These are phyloP conservation scores for Podospora pseudoanserina DNA, from an alignment of 495 filamentous ascomycete species.

Conservation along the genomic window DNA sequence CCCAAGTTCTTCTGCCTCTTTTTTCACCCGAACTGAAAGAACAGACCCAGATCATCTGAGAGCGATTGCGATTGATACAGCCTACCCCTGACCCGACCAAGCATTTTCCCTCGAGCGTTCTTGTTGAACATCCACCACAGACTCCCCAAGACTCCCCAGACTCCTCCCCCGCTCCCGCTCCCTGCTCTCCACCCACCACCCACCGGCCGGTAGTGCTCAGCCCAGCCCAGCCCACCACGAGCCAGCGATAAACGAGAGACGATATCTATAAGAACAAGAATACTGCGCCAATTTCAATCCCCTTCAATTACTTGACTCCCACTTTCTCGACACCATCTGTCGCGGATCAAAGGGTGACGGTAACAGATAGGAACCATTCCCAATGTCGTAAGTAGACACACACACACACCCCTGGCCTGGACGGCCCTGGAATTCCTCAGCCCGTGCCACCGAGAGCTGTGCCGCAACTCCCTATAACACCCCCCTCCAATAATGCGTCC, in stretches of 20 bases:
- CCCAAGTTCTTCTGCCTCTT: not conserved
- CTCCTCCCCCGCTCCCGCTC: not conserved
- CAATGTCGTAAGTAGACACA: conserved; percentile 48
- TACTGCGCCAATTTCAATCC: not conserved
- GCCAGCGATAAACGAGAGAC: not conserved
- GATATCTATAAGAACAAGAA: not conserved
- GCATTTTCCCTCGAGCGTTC: not conserved
- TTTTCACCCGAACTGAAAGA: not conserved
- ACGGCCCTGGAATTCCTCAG: conserved; percentile 10
- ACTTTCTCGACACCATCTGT: conserved; percentile 39
- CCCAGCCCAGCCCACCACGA: not conserved
- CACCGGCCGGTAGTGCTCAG: not conserved
- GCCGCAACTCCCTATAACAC: conserved; percentile 18
- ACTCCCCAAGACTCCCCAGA: not conserved
- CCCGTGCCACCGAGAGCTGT: conserved; percentile 15
- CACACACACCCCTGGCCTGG: not conserved
- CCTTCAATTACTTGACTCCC: conserved; percentile 33
- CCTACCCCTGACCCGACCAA: not conserved
- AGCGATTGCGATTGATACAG: not conserved
- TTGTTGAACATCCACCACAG: not conserved
- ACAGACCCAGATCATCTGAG: not conserved
- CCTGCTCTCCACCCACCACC: not conserved
- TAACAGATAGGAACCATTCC: conserved; percentile 31
- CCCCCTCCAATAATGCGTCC: conserved; percentile 5
- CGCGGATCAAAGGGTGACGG: conserved; percentile 39